Evolutionary conservation across 805 yeast genomes (phyloP), one percentile per base, ranked within the genome.

Genomic region (Yamadazyma philogaea): DNA sequence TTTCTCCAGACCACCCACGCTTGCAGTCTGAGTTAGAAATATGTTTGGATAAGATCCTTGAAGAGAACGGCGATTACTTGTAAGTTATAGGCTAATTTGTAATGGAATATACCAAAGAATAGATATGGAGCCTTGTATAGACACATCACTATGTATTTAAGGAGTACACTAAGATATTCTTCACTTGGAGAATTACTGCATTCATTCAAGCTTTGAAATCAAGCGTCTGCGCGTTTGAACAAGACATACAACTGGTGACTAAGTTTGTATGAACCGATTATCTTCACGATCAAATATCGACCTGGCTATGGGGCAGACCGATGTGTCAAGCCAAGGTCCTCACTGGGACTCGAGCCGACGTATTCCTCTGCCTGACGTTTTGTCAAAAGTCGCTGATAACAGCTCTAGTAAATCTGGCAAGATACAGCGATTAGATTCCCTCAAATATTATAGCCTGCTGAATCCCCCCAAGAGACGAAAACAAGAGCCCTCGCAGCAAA

Each of bases 21-120:
- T 59, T 82, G 34, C 54, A 61, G 31, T 66, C 72, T 28, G 81
- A 81, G 52, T 66, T 78, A 54, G 66, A 60, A 28, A 61, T 70
- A 11, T 72, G 77, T 39, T 60, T 68, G 43, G 71, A 68, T 42
- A 66, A 75, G 52, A 75, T 79, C 26, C 70, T 69, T 24, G 76
- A 74, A 50, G 83, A 78, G 54, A 79, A 78, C 48, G 87, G 87
- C 34, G 88, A 82, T 48, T 47, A 55, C 43, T 58, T 67, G 40
- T 59, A 47, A n/a, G 28, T 24, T 5, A 24, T 5, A 7, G 28
- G 28, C 28, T 11, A 24, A 11, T 7, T 22, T 7, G 39, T 14
- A 17, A 8, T 15, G 33, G 12, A 24, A 17, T 32, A 17, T 15
- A 12, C 33, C 7, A 11, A 11, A 4, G 12, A 24, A 24, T 24